A percentile compares a stretch with the other conserved stretches of the same genome.
These are phyloP conservation scores for Apodospora peruviana DNA, from an alignment of 495 filamentous ascomycete species.

Conservation along the genomic window DNA sequence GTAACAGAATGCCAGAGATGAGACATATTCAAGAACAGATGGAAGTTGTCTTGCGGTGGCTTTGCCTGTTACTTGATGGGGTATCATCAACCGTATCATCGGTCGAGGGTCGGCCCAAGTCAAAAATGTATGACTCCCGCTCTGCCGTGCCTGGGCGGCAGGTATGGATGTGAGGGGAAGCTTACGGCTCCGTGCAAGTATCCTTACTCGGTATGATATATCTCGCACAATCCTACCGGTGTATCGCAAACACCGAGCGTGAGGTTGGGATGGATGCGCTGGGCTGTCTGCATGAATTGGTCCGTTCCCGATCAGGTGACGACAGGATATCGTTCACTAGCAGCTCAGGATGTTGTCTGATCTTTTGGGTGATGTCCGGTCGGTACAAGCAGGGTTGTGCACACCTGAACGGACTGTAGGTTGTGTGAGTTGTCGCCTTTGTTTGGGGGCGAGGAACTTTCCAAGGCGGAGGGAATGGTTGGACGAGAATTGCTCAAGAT, in stretches of 20 bases:
- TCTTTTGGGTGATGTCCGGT: not conserved
- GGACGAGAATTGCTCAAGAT: conserved; percentile 13
- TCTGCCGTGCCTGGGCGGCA: too few relatives aligned
- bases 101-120: too few relatives aligned
- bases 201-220: not conserved
- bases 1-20: too few relatives aligned
- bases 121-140: too few relatives aligned
- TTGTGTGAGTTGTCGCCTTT: not conserved
- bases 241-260: conserved; percentile 21
- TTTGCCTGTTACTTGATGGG: too few relatives aligned
- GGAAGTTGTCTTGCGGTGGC: too few relatives aligned
- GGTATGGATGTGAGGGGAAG: too few relatives aligned
- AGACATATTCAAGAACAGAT: too few relatives aligned
- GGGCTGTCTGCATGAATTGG: conserved; percentile 18
- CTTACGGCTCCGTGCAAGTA: too few relatives aligned
- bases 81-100: too few relatives aligned
- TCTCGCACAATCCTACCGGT: conserved; percentile 10
- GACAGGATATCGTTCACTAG: conserved; percentile 18
- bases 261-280: conserved; percentile 1
- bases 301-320: conserved; percentile 25
- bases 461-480: conserved; percentile 7
- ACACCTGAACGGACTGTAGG: not conserved
- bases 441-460: not conserved
- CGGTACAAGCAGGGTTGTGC: too few relatives aligned
- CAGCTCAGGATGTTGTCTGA: conserved; percentile 24